Conservation (phyloP, 73 alveolate species). For the Uronychia binucleata region DNA sequence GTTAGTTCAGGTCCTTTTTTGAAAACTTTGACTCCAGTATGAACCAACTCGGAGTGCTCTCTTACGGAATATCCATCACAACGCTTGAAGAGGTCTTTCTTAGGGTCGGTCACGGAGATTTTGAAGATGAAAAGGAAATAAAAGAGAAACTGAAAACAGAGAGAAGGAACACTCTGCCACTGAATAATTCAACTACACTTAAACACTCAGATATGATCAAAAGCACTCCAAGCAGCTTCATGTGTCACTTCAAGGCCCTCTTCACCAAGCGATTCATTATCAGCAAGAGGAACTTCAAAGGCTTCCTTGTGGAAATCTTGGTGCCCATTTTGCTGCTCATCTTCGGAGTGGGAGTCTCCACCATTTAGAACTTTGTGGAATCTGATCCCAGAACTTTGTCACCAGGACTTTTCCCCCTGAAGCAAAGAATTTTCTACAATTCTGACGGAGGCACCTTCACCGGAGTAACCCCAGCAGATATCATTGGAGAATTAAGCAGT, state of each 20-base stretch:
- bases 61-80: constrained; percentile 85
- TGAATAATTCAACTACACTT: constrained; percentile 12
- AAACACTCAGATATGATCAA: constrained; percentile 4
- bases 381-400: constrained; percentile 45
- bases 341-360: constrained; percentile 72
- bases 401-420: constrained; percentile 23
- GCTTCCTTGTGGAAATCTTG: constrained; percentile 81
- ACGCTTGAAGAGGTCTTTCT: constrained; percentile 98
- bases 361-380: constrained; percentile 50
- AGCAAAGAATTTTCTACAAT: constrained; percentile 46
- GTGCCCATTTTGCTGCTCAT: constrained; percentile 83
- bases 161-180: not conserved
- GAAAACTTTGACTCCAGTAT: constrained; percentile 57
- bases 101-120: constrained; percentile 87
- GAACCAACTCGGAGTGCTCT: constrained; percentile 32
- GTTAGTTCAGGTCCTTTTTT: constrained; percentile 50
- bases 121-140: constrained; percentile 18
- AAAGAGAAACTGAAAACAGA: constrained; percentile 1
- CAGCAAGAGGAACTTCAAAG: constrained; percentile 80
- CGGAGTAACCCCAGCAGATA: not conserved
- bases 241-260: constrained; percentile 72
- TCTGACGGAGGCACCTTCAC: not conserved
- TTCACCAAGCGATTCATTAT: constrained; percentile 75
- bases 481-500: not conserved
- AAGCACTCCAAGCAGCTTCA: constrained; percentile 18